A percentile compares a stretch with the other conserved stretches of the same genome.
Conservation (phyloP, 352 stramenopile species). For the Pythium grandisporangium region DNA sequence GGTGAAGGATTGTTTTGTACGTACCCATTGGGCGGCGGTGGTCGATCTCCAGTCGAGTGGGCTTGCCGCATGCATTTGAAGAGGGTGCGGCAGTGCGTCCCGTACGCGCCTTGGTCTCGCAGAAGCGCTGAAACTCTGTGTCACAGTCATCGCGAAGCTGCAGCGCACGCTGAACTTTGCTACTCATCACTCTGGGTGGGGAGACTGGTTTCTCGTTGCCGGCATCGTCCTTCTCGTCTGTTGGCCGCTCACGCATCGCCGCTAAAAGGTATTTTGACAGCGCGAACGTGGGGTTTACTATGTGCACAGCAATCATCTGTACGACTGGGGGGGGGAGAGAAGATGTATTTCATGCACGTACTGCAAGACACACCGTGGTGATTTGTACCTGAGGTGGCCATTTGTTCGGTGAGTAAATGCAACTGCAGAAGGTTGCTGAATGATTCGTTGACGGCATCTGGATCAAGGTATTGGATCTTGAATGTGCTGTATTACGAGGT, state of each 20-base stretch:
- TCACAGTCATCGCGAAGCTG: conserved; percentile 46
- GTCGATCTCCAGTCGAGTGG: conserved; percentile 26
- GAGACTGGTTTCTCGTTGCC: not conserved
- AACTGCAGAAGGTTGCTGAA: conserved; percentile 5
- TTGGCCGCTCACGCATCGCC: too few species aligned
- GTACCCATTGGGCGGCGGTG: conserved; percentile 26
- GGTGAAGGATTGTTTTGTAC: too few species aligned
- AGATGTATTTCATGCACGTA: too few species aligned
- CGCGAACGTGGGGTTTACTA: too few species aligned
- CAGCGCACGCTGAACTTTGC: conserved; percentile 47
- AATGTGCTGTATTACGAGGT: conserved; percentile 6
- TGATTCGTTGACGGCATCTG: conserved; percentile 3
- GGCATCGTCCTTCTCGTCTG: too few species aligned
- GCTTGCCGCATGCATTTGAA: conserved; percentile 3
- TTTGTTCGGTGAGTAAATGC: too few species aligned
- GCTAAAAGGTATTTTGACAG: too few species aligned
- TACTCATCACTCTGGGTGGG: conserved; percentile 14
- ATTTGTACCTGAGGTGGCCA: too few species aligned
- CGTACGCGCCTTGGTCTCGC: conserved; percentile 21
- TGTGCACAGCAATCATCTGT: too few species aligned
- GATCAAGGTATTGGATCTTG: conserved; percentile 7
- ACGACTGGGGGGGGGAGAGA: too few species aligned
- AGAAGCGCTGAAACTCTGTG: conserved; percentile 30
- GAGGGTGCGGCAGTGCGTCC: conserved; percentile 1
- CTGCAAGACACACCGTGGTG: too few species aligned